Evolutionary conservation across 768 basidiomycete genomes (phyloP).

Genomic region (Tulasnella sp.): DNA sequence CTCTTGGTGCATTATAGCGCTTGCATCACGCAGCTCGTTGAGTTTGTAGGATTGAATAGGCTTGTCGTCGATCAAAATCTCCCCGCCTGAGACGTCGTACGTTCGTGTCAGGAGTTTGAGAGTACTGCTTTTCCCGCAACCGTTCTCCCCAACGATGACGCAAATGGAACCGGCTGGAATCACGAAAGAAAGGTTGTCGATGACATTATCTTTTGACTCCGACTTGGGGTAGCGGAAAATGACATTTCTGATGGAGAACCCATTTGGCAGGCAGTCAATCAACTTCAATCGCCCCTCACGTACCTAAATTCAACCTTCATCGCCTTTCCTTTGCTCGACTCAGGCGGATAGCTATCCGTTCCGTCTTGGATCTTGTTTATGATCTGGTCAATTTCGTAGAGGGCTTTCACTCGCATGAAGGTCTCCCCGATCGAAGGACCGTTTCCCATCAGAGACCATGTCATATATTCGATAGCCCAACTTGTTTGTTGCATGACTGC

Average conservation of each 20-base stretch:
- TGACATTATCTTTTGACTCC: conserved; percentile 23
- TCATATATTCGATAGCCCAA: background rate
- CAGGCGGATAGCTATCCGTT: background rate
- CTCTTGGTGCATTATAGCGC: conserved; percentile 34
- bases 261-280: background rate
- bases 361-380: conserved; percentile 10
- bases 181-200: conserved; percentile 27
- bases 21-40: conserved; percentile 28
- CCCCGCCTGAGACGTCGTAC: conserved; percentile 20
- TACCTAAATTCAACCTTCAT: conserved; percentile 17
- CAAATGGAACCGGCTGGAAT: conserved; percentile 37
- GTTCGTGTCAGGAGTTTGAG: conserved; percentile 22
- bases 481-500: background rate
- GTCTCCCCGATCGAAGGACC: background rate
- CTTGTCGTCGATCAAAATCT: conserved; percentile 32
- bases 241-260: conserved; percentile 36
- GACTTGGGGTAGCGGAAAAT: conserved; percentile 39
- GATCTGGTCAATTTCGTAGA: conserved; percentile 14
- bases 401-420: conserved; percentile 1
- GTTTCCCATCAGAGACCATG: background rate
- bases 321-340: background rate
- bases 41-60: conserved; percentile 26
- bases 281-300: background rate
- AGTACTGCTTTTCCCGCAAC: conserved; percentile 32
- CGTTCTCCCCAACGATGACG: conserved; percentile 48